Evolutionary conservation across 306 rosid species (phyloP).

Genomic region (Corylus americana): DNA sequence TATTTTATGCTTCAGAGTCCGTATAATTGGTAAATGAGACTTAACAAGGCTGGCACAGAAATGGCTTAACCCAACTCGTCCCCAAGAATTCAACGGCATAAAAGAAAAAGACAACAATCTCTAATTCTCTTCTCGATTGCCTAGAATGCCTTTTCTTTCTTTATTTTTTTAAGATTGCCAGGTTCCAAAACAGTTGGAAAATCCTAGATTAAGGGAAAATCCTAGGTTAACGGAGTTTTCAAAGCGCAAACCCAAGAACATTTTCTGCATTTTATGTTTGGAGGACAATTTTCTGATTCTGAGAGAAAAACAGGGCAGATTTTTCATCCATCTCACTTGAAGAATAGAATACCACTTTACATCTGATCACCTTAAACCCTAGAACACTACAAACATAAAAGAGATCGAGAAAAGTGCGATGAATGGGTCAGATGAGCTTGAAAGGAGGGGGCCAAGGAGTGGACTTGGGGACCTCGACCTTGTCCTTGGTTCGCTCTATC

Average conservation of each 20-base stretch:
- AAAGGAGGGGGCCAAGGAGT: constrained; percentile 99
- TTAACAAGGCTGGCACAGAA: neutral
- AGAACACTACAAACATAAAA: neutral
- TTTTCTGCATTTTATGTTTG: neutral
- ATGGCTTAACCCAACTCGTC: neutral
- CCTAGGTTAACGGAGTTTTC: neutral
- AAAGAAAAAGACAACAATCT: neutral
- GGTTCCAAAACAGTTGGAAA: neutral
- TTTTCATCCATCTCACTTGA: neutral
- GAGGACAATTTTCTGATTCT: neutral
- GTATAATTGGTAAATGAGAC: neutral
- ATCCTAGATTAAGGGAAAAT: neutral
- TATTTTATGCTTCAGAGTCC: neutral
- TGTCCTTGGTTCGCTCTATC: constrained; percentile 32
- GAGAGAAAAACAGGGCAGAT: neutral
- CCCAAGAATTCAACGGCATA: neutral
- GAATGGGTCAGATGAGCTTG: constrained; percentile 66
- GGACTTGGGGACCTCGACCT: constrained; percentile 92
- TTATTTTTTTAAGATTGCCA: neutral
- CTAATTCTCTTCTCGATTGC: neutral
- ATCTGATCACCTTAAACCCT: constrained; percentile 16
- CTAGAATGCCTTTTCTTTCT: neutral
- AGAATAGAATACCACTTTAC: too few relatives aligned
- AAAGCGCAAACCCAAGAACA: neutral
- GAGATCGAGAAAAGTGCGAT: neutral